Evolutionary conservation across 306 rosid genomes (phyloP).

Genomic region (Sicyos baderoa): DNA sequence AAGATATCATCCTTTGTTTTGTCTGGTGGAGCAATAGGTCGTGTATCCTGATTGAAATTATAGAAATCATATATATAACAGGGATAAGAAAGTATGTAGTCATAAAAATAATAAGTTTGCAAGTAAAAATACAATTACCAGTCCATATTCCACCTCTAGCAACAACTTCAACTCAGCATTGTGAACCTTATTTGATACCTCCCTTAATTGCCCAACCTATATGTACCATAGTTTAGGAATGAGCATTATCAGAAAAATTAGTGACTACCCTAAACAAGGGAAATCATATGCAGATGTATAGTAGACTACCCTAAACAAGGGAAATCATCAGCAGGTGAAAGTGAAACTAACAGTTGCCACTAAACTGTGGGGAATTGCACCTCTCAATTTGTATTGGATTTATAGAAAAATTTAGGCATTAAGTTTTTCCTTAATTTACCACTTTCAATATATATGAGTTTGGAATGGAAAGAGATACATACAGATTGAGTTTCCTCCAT

Average conservation of each 20-base stretch:
- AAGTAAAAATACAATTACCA: slow-evolving; percentile 35
- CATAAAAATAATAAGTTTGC: slow-evolving; percentile 16
- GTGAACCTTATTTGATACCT: slow-evolving; percentile 56
- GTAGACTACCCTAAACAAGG: not conserved
- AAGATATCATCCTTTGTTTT: slow-evolving; percentile 74
- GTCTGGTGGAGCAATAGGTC: slow-evolving; percentile 55
- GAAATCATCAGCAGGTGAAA: not conserved
- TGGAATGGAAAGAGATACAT: too few species aligned
- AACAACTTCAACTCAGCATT: slow-evolving; percentile 66
- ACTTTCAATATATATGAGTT: too few species aligned
- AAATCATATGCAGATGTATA: not conserved
- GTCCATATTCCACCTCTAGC: slow-evolving; percentile 64
- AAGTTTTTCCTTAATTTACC: too few species aligned
- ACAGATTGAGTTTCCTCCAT: too few species aligned
- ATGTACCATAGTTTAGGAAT: slow-evolving; percentile 10
- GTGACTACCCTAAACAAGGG: not conserved
- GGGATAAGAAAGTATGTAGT: slow-evolving; percentile 1
- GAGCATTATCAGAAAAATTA: slow-evolving; percentile 19
- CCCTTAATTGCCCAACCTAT: slow-evolving; percentile 81
- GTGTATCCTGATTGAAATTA: slow-evolving; percentile 40
- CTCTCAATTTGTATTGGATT: not conserved
- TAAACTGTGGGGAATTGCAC: not conserved
- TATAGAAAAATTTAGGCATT: not conserved
- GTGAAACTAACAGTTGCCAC: not conserved
- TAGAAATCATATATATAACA: slow-evolving; percentile 7